Evolutionary conservation across 202 grass and related monocot genomes (phyloP), one percentile per base, ranked within the genome.

Genomic region (Musa balbisiana): DNA sequence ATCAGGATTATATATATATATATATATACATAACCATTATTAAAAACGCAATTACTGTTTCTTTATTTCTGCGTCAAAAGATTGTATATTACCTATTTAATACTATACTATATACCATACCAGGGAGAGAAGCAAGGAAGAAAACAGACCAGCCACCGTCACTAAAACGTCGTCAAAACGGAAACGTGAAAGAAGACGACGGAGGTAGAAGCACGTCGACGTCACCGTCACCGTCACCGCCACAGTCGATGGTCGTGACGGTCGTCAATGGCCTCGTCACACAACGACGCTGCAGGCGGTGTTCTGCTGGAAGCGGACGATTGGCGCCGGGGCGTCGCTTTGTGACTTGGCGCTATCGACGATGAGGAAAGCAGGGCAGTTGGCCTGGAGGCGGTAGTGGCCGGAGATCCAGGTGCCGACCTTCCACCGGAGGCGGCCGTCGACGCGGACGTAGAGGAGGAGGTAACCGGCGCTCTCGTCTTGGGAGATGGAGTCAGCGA

Each of bases 351-450:
- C 87, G 2, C 68, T 74, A 80, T 92, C 82, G 22, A 98, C 81
- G 22, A 81, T 80, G 74, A 98, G 82, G 33, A 93, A 90, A 2
- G 91, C 91, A 0, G 90, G 90, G 72, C 94, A 98, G 72, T 78
- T 98, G 49, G 88, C 91, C 4, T 74, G 59, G n/a, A 98, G 85
- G 19, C 88, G 91, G 71, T 98, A 98, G 51, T 50, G 33, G 5
- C 85, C 71, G 33, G 94, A 98, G 74, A 88, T 93, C 94, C 94
- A 98, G 0, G 88, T 76, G 17, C 94, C 88, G 14, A 98, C 88
- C 82, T 92, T 98, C 94, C 94, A 98, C 0, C 91, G 19, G 0
- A 98, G 53, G 55, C 3, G 64, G 0, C 94, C 94, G 9, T 89
- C 77, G 29, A 94, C 70, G 16, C 81, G 63, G 49, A 98, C 27